phyloP scores from a whole-genome alignment of 306 rosid species.

The Gillenia trifoliata region DNA sequence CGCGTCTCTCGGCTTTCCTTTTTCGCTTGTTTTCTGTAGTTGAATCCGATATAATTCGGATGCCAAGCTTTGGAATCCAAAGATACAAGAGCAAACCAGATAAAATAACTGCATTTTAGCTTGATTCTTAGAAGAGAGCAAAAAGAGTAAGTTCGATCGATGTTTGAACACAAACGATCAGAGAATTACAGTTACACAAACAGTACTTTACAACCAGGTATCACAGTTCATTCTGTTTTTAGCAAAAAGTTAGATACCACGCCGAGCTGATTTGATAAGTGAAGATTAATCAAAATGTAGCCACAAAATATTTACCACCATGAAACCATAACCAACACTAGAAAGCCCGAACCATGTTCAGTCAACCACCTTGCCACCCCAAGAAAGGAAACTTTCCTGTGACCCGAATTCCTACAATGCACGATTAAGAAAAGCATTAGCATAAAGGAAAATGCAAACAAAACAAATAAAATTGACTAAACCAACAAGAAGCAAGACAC shows the following conservation, averaged over 20 bases:
- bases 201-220: conserved; percentile 9
- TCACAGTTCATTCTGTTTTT: conserved; percentile 16
- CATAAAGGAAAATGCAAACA: neutral
- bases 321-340: conserved; percentile 7
- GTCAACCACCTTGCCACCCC: conserved; percentile 47
- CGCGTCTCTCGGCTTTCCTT: conserved; percentile 2
- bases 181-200: conserved; percentile 17
- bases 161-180: conserved; percentile 5
- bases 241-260: conserved; percentile 9
- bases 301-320: conserved; percentile 13
- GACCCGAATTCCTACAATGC: conserved; percentile 59
- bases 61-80: neutral
- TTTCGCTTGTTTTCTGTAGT: neutral
- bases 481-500: neutral
- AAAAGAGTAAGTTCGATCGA: conserved; percentile 8
- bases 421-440: conserved; percentile 6
- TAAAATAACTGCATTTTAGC: neutral
- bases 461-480: neutral
- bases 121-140: neutral
- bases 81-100: neutral
- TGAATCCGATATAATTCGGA: neutral
- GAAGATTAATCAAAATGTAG: conserved; percentile 24
- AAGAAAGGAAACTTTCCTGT: conserved; percentile 59
- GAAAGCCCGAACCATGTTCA: conserved; percentile 17
- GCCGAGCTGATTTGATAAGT: neutral